Conservation (phyloP, 169 alveolate species). For the Babesia bovis region DNA sequence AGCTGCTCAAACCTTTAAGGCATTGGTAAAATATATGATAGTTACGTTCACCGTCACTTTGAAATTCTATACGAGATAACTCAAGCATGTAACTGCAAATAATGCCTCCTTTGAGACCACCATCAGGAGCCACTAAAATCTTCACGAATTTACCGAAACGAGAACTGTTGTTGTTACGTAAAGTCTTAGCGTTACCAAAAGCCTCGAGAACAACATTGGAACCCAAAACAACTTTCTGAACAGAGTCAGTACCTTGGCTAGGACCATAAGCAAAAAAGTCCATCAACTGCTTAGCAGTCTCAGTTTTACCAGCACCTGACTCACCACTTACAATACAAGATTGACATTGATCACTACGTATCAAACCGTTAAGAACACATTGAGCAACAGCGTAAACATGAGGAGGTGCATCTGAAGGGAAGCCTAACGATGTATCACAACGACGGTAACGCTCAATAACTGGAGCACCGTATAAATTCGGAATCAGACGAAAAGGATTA, state of each 20-base stretch:
- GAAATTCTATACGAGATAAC: conserved; percentile 90
- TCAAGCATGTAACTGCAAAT: conserved; percentile 94
- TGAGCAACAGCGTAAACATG: conserved; percentile 86
- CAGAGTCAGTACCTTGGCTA: conserved; percentile 11
- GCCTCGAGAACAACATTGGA: conserved; percentile 97
- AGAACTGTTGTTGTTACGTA: conserved; percentile 95
- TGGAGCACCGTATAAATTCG: conserved; percentile 72
- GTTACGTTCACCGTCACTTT: conserved; percentile 90
- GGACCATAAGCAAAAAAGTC: conserved; percentile 75
- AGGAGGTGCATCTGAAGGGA: conserved; percentile 81
- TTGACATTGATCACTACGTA: conserved; percentile 79
- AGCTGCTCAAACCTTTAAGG: conserved; percentile 67
- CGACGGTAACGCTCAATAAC: conserved; percentile 69
- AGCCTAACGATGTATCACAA: conserved; percentile 76
- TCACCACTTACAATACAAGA: conserved; percentile 99
- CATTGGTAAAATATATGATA: conserved; percentile 93
- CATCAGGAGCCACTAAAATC: conserved; percentile 86
- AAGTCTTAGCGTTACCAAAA: conserved; percentile 98
- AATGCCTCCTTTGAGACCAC: conserved; percentile 89
- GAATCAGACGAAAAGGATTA: conserved; percentile 80
- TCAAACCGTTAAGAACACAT: conserved; percentile 79
- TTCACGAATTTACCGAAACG: conserved; percentile 97
- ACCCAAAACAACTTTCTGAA: conserved; percentile 58
- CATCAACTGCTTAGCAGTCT: conserved; percentile 93
- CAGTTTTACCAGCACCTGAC: conserved; percentile 99